Evolutionary conservation across 192 early-diverging fungal genomes (phyloP), one percentile per base, ranked within the genome.

Genomic region (Phycomyces blakesleeanus): DNA sequence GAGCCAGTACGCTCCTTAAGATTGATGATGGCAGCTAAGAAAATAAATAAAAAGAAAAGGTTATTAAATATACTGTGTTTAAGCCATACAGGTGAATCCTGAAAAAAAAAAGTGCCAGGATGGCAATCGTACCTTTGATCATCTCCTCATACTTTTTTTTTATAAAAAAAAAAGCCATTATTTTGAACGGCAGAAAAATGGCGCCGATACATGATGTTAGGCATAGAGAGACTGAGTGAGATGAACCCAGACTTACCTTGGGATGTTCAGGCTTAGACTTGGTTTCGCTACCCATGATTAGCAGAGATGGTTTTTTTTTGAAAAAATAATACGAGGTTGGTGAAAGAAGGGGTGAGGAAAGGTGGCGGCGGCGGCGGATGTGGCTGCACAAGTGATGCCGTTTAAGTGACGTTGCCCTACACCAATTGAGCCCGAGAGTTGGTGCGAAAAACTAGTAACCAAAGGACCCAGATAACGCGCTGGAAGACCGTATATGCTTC

Each of bases 1-100:
- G 81, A 83, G 52, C 88, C 89, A 53, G 80, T 87, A 69, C 88
- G 79, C 62, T 89, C 88, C 75, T 88, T 87, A 67, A 83, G 81
- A 59, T 70, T 66, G 42, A 82, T 64, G 34, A 85, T 78, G 34
- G 81, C 80, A 57, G 72, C 73, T 69, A 59, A 58, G 12, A 5
- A 5, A 10, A n/a, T n/a, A 18, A 10, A 42, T 38, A 2, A 7
- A 49, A 44, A 11, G 38, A 38, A 41, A 55, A 52, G 18, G 15
- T 11, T 7, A 39, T 51, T 55, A 18, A 67, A 42, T 25, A 59
- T 22, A 14, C 47, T 26, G 22, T 42, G 1, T 12, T 16, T 37
- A 59, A 39, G 47, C 16, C 15, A 25, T 25, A 5, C 18, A n/a
- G 1, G 14, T 16, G 1, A 21, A 5, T 11, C 26, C 11, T 2